These are phyloP conservation scores for Leptomonas seymouri DNA, from an alignment of 208 protist genomes.

Conservation along the genomic window DNA sequence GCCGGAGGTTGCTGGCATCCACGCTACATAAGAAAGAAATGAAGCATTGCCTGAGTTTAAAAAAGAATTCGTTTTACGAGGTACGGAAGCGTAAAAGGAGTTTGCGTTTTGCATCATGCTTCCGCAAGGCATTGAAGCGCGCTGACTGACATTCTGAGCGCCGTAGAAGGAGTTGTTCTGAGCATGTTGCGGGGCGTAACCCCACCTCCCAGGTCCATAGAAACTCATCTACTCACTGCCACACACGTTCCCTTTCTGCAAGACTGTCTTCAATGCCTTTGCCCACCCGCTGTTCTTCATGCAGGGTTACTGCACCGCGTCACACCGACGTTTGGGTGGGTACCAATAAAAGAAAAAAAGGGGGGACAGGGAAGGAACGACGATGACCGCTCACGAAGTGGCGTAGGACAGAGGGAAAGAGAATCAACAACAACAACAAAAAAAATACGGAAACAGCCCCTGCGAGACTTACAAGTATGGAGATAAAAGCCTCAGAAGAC, in stretches of 20 bases:
- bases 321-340: no score
- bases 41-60: neutral
- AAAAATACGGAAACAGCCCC: no score
- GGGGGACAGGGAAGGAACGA: no score
- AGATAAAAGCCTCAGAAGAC: no score
- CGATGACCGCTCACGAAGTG: no score
- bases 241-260: no score
- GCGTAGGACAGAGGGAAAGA: no score
- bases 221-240: constrained; percentile 8
- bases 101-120: neutral
- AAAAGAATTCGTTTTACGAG: constrained; percentile 1
- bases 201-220: constrained; percentile 2
- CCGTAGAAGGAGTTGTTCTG: constrained; percentile 23
- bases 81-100: constrained; percentile 3
- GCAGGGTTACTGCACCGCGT: no score
- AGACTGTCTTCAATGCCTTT: neutral
- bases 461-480: no score
- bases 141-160: neutral
- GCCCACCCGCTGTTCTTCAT: no score
- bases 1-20: neutral
- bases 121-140: neutral
- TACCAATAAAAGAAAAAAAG: no score
- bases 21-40: neutral
- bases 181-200: constrained; percentile 7
- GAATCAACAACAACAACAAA: no score